Evolutionary conservation across 805 yeast genomes (phyloP), one percentile per base, ranked within the genome.

Genomic region (Kazachstania martiniae): DNA sequence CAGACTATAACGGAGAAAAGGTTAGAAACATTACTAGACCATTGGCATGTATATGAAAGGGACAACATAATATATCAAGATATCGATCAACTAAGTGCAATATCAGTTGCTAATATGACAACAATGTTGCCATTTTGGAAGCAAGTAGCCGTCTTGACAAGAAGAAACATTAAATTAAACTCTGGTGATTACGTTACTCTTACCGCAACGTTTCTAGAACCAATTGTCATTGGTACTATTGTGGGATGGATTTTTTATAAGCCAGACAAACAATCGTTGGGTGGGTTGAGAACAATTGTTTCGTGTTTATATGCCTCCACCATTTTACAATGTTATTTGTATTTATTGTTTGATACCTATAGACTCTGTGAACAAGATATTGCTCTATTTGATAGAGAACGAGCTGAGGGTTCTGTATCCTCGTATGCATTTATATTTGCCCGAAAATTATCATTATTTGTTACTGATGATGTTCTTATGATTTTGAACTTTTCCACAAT

Each of bases 211-310:
- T 51, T 73, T 5, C 40, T 62, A 14, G 66, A 62, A n/a, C 70
- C 76, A 25, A 32, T 70, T 0, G 41, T 76, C 5, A 56, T 81
- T 39, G 79, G 85, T 0, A 47, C 73, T 2, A 58, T 74, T n/a
- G 58, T 70, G 26, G 94, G 94, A 0, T 81, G 91, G 86, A 66
- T 84, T 26, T 84, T 77, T 46, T 77, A 57, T 49, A 70, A 70
- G 41, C 86, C 86, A 3, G 47, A 47, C 28, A 32, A 34, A 13
- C 36, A 36, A 2, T 31, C 51, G 1, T 18, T 33, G n/a, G 70
- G 66, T 13, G 94, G 94, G 5, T 66, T 81, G 14, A 58, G 93
- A 39, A 67, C 93, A 1, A 53, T 51, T 5, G 55, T 71, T 18
- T 70, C 74, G 8, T 59, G 74, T 1, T 41, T 74, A 5, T 76